Evolutionary conservation across 768 basidiomycete species (phyloP).

Genomic region (Mycena albidolilacea): DNA sequence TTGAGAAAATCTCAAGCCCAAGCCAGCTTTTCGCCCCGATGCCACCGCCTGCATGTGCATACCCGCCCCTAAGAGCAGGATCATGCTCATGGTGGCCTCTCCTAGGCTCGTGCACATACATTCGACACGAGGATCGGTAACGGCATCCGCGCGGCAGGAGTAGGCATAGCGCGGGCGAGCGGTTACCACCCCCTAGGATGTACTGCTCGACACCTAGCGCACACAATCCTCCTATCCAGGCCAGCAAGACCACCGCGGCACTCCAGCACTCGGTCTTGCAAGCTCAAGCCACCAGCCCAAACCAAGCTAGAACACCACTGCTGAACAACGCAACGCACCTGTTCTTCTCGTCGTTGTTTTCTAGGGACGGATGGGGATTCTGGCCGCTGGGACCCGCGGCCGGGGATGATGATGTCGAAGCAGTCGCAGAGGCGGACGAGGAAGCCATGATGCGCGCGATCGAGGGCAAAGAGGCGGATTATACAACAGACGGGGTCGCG

Average conservation of each 20-base stretch:
- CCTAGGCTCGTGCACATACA: no score
- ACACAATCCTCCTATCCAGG: background rate
- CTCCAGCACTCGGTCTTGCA: background rate
- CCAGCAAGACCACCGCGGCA: background rate
- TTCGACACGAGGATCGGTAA: no score
- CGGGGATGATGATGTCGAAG: slow-evolving; percentile 58
- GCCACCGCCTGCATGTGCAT: no score
- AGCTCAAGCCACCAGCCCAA: background rate
- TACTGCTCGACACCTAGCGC: background rate
- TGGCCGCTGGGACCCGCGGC: slow-evolving; percentile 68
- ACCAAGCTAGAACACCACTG: background rate
- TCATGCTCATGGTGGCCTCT: no score
- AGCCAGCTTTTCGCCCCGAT: no score
- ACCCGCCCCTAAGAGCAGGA: no score
- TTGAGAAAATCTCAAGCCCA: no score
- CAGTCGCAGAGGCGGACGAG: slow-evolving; percentile 64
- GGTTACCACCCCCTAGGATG: no score
- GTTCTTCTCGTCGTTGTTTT: slow-evolving; percentile 84
- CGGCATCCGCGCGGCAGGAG: no score
- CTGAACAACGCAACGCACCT: slow-evolving; percentile 55
- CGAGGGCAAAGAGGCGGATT: slow-evolving; percentile 26
- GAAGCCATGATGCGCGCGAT: slow-evolving; percentile 61
- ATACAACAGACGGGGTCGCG: slow-evolving; percentile 29
- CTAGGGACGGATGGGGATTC: slow-evolving; percentile 62
- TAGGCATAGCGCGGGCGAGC: no score